Conservation (phyloP, 2,329 filamentous ascomycete species). For the Camillea tinctor region DNA sequence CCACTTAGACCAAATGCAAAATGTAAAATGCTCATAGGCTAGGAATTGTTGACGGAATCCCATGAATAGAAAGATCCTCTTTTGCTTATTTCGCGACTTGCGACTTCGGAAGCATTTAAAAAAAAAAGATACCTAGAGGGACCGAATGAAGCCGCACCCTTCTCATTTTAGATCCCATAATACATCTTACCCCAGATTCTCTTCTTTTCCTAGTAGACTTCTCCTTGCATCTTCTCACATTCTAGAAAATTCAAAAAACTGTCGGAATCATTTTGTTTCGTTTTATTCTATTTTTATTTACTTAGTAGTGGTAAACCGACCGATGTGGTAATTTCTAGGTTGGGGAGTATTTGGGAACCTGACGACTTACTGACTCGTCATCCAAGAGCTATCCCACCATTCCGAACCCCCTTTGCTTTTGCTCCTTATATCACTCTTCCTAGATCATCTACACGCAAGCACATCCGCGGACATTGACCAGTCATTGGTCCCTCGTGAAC, state of each 20-base stretch:
- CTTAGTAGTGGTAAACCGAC: background rate
- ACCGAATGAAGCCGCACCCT: background rate
- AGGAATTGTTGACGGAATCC: too few relatives aligned
- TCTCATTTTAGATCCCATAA: background rate
- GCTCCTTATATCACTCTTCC: too few relatives aligned
- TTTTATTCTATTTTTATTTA: background rate
- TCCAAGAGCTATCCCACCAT: background rate
- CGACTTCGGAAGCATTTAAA: background rate
- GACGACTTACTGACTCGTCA: background rate
- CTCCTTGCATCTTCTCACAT: too few relatives aligned
- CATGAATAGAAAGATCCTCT: too few relatives aligned
- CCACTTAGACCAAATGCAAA: too few relatives aligned
- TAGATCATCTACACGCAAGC: background rate
- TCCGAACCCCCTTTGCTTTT: background rate
- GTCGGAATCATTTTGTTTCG: background rate
- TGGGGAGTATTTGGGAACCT: background rate
- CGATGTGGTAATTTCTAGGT: background rate
- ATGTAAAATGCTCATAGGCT: too few relatives aligned
- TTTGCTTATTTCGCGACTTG: background rate
- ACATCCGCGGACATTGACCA: background rate
- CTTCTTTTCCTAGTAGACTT: background rate
- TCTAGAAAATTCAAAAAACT: too few relatives aligned
- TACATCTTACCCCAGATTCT: background rate
- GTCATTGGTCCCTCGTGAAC: slow-evolving; percentile 11
- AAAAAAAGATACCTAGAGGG: background rate